A percentile compares a stretch with the other conserved stretches of the same genome.
Evolutionary conservation across 495 filamentous ascomycete species (phyloP).

Genomic region (Aspergillus kassunensis): DNA sequence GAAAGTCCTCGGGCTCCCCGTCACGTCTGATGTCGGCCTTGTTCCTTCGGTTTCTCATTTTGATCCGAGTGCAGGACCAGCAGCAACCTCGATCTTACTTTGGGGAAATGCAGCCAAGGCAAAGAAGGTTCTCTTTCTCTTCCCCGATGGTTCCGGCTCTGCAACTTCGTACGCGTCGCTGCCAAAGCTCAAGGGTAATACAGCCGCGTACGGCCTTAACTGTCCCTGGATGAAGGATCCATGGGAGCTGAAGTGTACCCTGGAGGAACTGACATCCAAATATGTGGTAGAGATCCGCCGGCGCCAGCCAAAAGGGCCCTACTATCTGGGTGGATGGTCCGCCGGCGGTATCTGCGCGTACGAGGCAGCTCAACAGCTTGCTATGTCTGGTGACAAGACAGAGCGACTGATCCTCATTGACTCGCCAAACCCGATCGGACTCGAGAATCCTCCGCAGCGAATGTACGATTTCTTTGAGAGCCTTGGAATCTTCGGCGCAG

Average conservation of each 20-base stretch:
- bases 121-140: constrained; percentile 59
- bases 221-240: constrained; percentile 60
- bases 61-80: no score
- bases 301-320: constrained; percentile 63
- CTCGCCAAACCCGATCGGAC: neutral
- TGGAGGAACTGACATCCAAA: constrained; percentile 36
- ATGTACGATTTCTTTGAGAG: no score
- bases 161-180: constrained; percentile 60
- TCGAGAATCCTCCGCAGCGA: no score
- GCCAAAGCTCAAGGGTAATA: constrained; percentile 35
- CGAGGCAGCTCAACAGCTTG: constrained; percentile 29
- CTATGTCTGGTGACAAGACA: constrained; percentile 25
- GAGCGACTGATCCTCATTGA: constrained; percentile 35
- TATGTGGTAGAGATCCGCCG: constrained; percentile 61
- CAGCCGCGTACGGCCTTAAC: constrained; percentile 57
- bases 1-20: no score
- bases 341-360: constrained; percentile 46
- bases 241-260: constrained; percentile 34
- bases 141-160: constrained; percentile 75
- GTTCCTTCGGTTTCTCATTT: no score
- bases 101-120: constrained; percentile 47
- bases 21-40: no score
- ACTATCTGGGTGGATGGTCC: constrained; percentile 59
- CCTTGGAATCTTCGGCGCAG: no score
- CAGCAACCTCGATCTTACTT: no score